phyloP scores from a whole-genome alignment of 2,329 filamentous ascomycete species.

The Chalaropsis thielavioides region DNA sequence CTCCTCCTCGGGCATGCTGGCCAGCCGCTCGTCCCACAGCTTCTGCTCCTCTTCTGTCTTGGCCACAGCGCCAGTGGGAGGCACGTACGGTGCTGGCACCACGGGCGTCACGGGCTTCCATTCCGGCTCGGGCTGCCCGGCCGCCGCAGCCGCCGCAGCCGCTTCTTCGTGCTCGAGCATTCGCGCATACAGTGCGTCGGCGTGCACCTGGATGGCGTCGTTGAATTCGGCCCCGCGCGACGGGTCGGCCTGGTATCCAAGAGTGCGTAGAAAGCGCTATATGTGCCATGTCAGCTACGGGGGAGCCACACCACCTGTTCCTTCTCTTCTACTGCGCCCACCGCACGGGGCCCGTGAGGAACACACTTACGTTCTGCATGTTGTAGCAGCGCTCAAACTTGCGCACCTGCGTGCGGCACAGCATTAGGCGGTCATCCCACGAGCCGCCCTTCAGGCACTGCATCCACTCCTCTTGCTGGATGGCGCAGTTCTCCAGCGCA shows the following conservation, averaged over 20 bases:
- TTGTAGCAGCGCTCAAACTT: conserved; percentile 76
- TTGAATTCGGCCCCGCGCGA: conserved; percentile 54
- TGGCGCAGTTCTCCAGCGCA: conserved; percentile 82
- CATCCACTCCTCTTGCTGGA: conserved; percentile 71
- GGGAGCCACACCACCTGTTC: neutral
- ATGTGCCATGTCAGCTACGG: neutral
- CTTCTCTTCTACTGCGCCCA: neutral
- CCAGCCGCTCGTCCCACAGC: conserved; percentile 40
- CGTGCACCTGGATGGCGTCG: conserved; percentile 89
- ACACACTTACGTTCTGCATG: conserved; percentile 57
- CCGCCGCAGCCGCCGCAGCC: conserved; percentile 53
- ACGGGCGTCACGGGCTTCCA: conserved; percentile 43
- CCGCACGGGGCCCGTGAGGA: neutral
- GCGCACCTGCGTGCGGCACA: conserved; percentile 67
- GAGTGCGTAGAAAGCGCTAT: conserved; percentile 72
- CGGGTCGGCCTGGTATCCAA: conserved; percentile 66
- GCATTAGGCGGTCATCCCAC: conserved; percentile 52
- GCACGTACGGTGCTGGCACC: conserved; percentile 3
- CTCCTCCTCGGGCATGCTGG: conserved; percentile 44
- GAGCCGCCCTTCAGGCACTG: conserved; percentile 66
- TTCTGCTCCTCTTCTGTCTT: conserved; percentile 30
- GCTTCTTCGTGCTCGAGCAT: conserved; percentile 70
- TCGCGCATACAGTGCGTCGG: conserved; percentile 75
- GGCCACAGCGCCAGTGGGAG: conserved; percentile 19
- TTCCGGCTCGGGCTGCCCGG: conserved; percentile 42